Conservation (phyloP, 306 rosid species). For the Medicago truncatula region DNA sequence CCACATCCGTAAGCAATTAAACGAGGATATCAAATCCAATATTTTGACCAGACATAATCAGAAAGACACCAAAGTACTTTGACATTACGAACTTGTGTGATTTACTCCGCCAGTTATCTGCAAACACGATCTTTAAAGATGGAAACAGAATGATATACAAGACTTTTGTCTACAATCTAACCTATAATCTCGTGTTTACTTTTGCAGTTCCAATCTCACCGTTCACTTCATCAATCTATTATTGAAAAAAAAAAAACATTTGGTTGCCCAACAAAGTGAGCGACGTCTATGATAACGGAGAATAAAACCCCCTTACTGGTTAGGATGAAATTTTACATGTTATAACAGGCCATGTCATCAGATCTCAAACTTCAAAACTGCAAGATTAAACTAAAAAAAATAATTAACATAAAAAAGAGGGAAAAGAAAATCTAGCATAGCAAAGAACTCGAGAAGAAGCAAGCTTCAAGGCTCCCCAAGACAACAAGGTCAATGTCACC, state of each 20-base stretch:
- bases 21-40: neutral
- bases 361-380: neutral
- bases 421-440: neutral
- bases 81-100: neutral
- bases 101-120: neutral
- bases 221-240: neutral
- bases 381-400: neutral
- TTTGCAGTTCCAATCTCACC: constrained; percentile 2
- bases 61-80: constrained; percentile 24
- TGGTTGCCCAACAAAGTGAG: constrained; percentile 1
- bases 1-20: constrained; percentile 13
- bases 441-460: neutral
- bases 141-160: too few species aligned
- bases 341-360: neutral
- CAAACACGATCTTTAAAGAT: neutral
- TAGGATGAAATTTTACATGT: neutral
- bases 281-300: neutral
- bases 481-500: too few species aligned
- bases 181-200: too few species aligned
- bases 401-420: neutral
- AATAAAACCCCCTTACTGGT: neutral
- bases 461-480: too few species aligned
- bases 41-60: neutral
- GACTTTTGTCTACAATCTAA: too few species aligned
- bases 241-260: constrained; percentile 19